Evolutionary conservation across 2,329 filamentous ascomycete species (phyloP).

Genomic region (Talaromyces sp.): DNA sequence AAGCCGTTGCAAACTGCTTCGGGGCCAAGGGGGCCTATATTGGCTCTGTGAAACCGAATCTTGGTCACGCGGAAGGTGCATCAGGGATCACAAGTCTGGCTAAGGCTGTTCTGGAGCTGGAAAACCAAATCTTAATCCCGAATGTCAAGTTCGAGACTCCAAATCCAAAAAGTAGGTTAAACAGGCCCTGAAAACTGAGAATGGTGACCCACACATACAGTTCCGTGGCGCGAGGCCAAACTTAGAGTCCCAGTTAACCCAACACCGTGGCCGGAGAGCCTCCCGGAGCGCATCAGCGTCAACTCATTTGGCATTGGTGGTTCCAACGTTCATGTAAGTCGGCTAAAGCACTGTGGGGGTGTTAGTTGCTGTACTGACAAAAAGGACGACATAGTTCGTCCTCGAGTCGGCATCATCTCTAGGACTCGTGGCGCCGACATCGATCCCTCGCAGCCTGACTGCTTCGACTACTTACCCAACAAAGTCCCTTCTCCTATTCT

Average conservation of each 20-base stretch:
- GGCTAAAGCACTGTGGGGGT: neutral
- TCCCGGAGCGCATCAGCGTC: too few relatives aligned
- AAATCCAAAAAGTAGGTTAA: constrained; percentile 6
- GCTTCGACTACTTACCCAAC: too few relatives aligned
- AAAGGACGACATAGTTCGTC: neutral
- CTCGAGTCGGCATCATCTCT: too few relatives aligned
- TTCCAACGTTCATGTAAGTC: constrained; percentile 8
- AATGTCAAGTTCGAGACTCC: constrained; percentile 15
- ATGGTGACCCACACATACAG: too few relatives aligned
- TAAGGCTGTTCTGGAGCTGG: constrained; percentile 33
- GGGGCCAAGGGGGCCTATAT: too few relatives aligned
- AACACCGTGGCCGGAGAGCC: neutral
- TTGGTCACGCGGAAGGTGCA: constrained; percentile 35
- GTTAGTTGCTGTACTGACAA: neutral
- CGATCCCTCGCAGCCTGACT: too few relatives aligned
- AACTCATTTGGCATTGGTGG: constrained; percentile 21
- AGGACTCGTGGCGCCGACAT: too few relatives aligned
- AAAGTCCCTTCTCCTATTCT: too few relatives aligned
- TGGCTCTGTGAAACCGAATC: constrained; percentile 24
- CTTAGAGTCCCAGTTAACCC: too few relatives aligned
- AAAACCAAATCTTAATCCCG: constrained; percentile 28
- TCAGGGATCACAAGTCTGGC: constrained; percentile 27
- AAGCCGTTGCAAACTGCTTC: too few relatives aligned
- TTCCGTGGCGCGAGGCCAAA: too few relatives aligned
- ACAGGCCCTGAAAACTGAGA: too few relatives aligned